Conservation (phyloP, 305 asterid species). For the Fraxinus nigra region DNA sequence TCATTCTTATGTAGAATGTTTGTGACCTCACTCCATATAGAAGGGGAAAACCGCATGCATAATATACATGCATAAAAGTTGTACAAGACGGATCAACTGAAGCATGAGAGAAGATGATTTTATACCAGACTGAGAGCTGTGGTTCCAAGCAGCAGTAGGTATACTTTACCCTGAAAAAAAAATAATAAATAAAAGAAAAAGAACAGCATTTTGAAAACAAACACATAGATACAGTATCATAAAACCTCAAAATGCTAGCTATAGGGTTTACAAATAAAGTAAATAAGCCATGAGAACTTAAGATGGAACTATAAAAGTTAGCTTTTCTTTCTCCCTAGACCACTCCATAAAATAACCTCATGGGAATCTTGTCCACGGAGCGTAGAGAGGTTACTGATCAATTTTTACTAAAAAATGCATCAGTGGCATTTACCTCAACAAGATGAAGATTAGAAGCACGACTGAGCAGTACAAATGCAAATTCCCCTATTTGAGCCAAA, state of each 20-base stretch:
- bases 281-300: background rate
- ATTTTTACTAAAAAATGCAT: constrained; percentile 14
- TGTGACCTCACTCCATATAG: background rate
- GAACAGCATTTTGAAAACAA: background rate
- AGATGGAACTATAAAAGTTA: background rate
- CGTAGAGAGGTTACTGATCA: background rate
- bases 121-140: constrained; percentile 98
- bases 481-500: constrained; percentile 97
- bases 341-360: background rate
- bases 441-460: constrained; percentile 99
- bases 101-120: constrained; percentile 18
- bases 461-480: constrained; percentile 92
- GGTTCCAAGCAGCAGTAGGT: constrained; percentile 93
- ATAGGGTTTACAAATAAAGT: background rate
- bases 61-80: background rate
- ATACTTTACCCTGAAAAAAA: constrained; percentile 71
- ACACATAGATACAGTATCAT: background rate
- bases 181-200: background rate
- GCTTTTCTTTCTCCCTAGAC: background rate
- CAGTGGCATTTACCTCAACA: constrained; percentile 66
- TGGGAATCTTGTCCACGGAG: background rate
- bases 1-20: background rate
- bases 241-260: background rate
- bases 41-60: background rate
- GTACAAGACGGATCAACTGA: constrained; percentile 9